Evolutionary conservation across 1,284 basidiomycete genomes (phyloP).

Genomic region (Wolfiporia cocos): DNA sequence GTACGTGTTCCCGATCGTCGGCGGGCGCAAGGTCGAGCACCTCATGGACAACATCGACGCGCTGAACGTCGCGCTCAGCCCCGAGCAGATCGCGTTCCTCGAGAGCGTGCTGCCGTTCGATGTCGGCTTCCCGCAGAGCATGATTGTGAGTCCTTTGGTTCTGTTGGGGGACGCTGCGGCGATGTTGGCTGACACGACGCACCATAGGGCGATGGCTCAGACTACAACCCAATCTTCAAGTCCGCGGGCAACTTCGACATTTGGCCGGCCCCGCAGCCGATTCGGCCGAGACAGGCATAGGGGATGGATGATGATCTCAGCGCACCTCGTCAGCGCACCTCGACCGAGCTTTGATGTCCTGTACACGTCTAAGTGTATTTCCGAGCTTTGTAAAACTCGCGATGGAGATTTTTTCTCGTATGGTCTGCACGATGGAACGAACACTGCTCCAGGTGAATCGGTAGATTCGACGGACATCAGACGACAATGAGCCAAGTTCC

Average conservation of each 20-base stretch:
- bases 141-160: slow-evolving; percentile 27
- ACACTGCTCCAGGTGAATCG: too few species aligned
- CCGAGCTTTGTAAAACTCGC: too few species aligned
- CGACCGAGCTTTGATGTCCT: too few species aligned
- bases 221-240: slow-evolving; percentile 10
- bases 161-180: background rate
- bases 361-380: too few species aligned
- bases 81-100: slow-evolving; percentile 34
- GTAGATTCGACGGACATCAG: too few species aligned
- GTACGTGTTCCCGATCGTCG: slow-evolving; percentile 7
- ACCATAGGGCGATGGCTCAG: slow-evolving; percentile 23
- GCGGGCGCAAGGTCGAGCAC: slow-evolving; percentile 7
- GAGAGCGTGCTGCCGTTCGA: slow-evolving; percentile 34
- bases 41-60: slow-evolving; percentile 35
- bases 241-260: slow-evolving; percentile 20
- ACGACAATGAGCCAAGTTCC: too few species aligned
- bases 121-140: slow-evolving; percentile 31
- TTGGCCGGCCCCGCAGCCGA: slow-evolving; percentile 8
- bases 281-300: background rate
- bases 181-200: background rate
- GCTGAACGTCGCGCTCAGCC: slow-evolving; percentile 33
- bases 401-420: too few species aligned
- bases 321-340: too few species aligned
- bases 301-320: too few species aligned
- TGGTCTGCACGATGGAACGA: too few species aligned